Percentiles rank a stretch among this genome's conserved stretches.
phyloP scores from a whole-genome alignment of 208 protist genomes.

The Leishmania tarentolae region DNA sequence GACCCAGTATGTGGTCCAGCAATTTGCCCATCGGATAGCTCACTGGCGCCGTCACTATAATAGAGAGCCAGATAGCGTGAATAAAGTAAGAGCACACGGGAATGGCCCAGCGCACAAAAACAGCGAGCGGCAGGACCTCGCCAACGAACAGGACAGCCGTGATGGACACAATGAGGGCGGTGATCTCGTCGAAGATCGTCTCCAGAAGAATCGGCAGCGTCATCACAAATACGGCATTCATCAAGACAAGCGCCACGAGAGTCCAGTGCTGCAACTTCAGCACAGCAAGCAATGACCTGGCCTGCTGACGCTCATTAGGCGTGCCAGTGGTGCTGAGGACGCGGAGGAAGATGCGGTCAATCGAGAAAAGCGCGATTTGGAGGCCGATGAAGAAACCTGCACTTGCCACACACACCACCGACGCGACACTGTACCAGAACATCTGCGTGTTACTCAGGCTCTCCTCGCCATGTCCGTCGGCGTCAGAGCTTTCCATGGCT shows the following conservation, averaged over 20 bases:
- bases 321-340: constrained; percentile 59
- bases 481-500: constrained; percentile 2
- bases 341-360: constrained; percentile 65
- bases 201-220: constrained; percentile 85
- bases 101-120: constrained; percentile 86
- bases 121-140: constrained; percentile 91
- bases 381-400: constrained; percentile 62
- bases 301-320: constrained; percentile 36
- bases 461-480: constrained; percentile 6
- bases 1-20: constrained; percentile 79
- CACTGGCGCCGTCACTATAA: constrained; percentile 67
- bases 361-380: constrained; percentile 73
- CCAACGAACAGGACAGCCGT: constrained; percentile 87
- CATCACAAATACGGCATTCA: constrained; percentile 79
- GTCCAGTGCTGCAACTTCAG: constrained; percentile 68
- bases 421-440: constrained; percentile 32
- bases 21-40: constrained; percentile 81
- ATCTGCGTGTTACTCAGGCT: constrained; percentile 31
- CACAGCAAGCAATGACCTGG: constrained; percentile 44
- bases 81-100: constrained; percentile 62
- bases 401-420: constrained; percentile 41
- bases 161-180: constrained; percentile 82
- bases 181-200: constrained; percentile 57
- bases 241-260: constrained; percentile 85
- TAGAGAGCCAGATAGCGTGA: constrained; percentile 67